These are phyloP conservation scores for Lactarius hatsudake DNA, from an alignment of 768 basidiomycete species.

Conservation along the genomic window DNA sequence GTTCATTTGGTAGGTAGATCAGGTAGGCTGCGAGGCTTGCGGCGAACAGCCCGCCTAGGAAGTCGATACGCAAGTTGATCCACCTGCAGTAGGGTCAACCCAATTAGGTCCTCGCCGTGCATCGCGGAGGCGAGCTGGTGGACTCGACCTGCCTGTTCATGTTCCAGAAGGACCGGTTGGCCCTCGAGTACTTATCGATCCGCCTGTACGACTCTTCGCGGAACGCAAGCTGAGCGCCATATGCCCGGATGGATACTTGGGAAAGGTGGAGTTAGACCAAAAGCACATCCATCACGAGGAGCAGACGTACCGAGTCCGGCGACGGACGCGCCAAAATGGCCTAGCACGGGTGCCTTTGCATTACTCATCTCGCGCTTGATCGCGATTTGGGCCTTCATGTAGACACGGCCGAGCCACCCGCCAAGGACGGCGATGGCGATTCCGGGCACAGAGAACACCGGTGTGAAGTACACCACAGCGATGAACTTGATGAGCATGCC, in stretches of 20 bases:
- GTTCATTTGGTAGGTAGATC: conserved; percentile 40
- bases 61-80: conserved; percentile 54
- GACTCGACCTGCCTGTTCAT: conserved; percentile 39
- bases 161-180: conserved; percentile 45
- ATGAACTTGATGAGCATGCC: conserved; percentile 38
- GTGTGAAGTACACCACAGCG: conserved; percentile 40
- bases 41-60: conserved; percentile 51
- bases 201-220: conserved; percentile 42
- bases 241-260: conserved; percentile 50
- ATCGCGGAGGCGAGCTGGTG: not conserved
- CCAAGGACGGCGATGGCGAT: conserved; percentile 39
- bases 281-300: no score
- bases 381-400: conserved; percentile 54
- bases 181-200: conserved; percentile 47
- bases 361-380: conserved; percentile 58
- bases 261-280: not conserved
- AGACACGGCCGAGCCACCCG: conserved; percentile 44
- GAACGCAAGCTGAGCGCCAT: conserved; percentile 48
- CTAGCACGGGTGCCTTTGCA: conserved; percentile 47
- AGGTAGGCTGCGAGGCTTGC: conserved; percentile 50
- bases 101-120: not conserved
- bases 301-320: conserved; percentile 42
- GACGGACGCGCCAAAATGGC: conserved; percentile 53
- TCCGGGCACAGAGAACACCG: conserved; percentile 42
- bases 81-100: conserved; percentile 35